Percentiles rank a stretch among this genome's conserved stretches.
Evolutionary conservation across 495 filamentous ascomycete species (phyloP).

Genomic region (Penicillium simplicissimum): DNA sequence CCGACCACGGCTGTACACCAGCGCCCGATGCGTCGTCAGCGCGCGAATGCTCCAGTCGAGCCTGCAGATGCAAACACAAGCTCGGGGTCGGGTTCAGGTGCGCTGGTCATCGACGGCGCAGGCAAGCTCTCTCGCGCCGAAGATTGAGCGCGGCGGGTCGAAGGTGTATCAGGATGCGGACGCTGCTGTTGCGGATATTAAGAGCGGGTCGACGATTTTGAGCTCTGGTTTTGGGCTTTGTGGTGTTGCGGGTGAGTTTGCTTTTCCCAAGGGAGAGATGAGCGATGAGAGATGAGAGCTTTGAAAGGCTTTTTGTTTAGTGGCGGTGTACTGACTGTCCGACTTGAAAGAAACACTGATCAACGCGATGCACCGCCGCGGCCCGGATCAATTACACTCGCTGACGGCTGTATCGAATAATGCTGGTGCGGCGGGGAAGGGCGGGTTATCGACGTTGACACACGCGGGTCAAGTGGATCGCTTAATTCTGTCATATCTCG

Average conservation of each 20-base stretch:
- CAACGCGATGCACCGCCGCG: constrained; percentile 67
- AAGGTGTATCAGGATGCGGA: constrained; percentile 76
- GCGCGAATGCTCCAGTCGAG: neutral
- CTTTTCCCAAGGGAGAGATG: no score
- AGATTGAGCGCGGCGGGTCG: constrained; percentile 40
- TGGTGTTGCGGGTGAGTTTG: constrained; percentile 64
- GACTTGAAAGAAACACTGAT: constrained; percentile 67
- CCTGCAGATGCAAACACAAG: neutral
- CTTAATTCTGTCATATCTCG: constrained; percentile 83
- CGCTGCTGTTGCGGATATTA: constrained; percentile 72
- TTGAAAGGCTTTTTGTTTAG: neutral
- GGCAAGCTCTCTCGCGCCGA: constrained; percentile 25
- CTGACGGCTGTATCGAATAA: constrained; percentile 92
- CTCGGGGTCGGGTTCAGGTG: no score
- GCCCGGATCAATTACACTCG: constrained; percentile 65
- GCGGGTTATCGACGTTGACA: constrained; percentile 76
- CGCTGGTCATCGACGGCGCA: constrained; percentile 8
- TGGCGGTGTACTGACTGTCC: neutral
- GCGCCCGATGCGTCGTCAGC: constrained; percentile 20
- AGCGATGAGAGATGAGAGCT: neutral
- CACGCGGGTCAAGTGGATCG: constrained; percentile 78
- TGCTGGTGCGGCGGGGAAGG: constrained; percentile 72
- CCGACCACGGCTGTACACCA: constrained; percentile 30
- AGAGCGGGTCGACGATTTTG: constrained; percentile 69
- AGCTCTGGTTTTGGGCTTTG: constrained; percentile 87